Evolutionary conservation across 2,329 filamentous ascomycete species (phyloP).

Genomic region (Penicillium vulpinum): DNA sequence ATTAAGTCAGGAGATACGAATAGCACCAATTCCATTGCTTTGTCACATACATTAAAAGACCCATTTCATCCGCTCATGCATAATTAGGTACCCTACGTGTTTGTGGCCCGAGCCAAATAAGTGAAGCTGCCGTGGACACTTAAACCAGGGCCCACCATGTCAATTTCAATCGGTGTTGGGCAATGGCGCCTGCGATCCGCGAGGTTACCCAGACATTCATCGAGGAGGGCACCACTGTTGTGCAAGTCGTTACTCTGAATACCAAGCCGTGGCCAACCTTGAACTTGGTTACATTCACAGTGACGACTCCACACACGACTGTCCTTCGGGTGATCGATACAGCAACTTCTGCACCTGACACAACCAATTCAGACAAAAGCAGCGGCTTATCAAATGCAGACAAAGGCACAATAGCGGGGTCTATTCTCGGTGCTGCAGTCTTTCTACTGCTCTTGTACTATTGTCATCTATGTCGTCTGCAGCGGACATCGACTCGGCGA

Average conservation of each 20-base stretch:
- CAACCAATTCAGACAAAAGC: background rate
- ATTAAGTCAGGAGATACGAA: slow-evolving; percentile 1
- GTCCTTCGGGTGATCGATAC: background rate
- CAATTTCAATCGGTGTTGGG: background rate
- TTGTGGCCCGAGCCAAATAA: background rate
- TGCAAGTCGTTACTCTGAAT: background rate
- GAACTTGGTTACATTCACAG: background rate
- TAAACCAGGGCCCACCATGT: background rate
- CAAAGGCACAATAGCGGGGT: slow-evolving; percentile 6
- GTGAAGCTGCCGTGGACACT: background rate
- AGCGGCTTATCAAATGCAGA: background rate
- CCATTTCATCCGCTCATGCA: slow-evolving; percentile 4
- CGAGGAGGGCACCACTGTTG: background rate
- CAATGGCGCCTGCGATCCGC: slow-evolving; percentile 7
- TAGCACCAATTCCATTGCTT: background rate
- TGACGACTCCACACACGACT: background rate
- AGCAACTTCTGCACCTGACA: background rate
- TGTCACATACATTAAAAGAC: background rate
- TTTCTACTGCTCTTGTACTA: slow-evolving; percentile 4
- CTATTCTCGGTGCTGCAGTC: background rate
- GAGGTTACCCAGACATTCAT: background rate
- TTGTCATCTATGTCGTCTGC: background rate
- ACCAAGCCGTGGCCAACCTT: background rate
- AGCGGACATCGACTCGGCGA: background rate
- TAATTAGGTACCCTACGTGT: slow-evolving; percentile 3